These are phyloP conservation scores for Raphanus sativus DNA, from an alignment of 345 rosid species.

Conservation along the genomic window DNA sequence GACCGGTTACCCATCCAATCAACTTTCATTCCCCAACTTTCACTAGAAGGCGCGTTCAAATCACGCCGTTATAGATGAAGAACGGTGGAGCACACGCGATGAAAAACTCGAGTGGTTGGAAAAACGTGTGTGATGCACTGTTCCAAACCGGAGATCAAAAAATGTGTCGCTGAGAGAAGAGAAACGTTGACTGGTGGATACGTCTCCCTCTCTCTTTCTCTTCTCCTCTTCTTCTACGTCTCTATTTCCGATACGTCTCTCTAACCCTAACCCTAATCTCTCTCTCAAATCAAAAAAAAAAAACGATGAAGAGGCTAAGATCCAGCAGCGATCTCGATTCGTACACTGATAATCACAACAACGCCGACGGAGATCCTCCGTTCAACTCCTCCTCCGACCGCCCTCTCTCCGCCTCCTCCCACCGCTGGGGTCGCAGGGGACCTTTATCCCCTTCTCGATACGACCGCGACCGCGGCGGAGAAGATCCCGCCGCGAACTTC, in stretches of 20 bases:
- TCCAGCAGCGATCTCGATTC: not conserved
- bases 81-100: not conserved
- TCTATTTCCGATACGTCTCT: not conserved
- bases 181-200: not conserved
- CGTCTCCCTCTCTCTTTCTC: not conserved
- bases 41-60: not conserved
- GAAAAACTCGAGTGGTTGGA: not conserved
- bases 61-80: not conserved
- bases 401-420: slow-evolving; percentile 48
- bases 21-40: not conserved
- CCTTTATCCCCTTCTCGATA: slow-evolving; percentile 58
- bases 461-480: slow-evolving; percentile 69
- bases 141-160: not conserved
- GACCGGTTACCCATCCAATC: not conserved
- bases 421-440: slow-evolving; percentile 55
- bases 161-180: not conserved
- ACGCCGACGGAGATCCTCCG: slow-evolving; percentile 38
- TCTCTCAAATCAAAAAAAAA: not conserved
- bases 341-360: not conserved
- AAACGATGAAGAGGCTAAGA: not conserved
- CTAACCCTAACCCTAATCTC: not conserved
- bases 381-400: slow-evolving; percentile 45
- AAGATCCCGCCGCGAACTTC: slow-evolving; percentile 19
- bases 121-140: not conserved
- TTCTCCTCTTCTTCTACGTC: not conserved